Percentiles rank a stretch among this genome's conserved stretches.
Evolutionary conservation across 129 eudicot species (phyloP).

Genomic region (Saussurea involucrata): DNA sequence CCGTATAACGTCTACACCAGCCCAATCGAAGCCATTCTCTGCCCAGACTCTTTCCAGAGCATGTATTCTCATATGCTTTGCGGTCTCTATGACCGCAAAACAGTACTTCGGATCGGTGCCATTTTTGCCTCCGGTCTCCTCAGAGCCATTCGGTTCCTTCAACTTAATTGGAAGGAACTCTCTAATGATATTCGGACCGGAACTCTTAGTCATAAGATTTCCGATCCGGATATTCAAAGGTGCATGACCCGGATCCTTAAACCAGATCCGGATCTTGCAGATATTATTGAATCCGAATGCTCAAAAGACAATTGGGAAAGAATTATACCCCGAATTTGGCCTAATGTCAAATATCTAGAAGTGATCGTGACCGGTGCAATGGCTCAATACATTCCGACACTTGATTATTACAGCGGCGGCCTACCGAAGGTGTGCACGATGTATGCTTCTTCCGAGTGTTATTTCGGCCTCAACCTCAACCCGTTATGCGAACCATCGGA

Average conservation of each 20-base stretch:
- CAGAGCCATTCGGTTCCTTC: constrained; percentile 54
- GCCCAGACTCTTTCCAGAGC: constrained; percentile 54
- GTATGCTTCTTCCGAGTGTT: constrained; percentile 52
- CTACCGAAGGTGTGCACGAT: constrained; percentile 47
- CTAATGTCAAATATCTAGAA: constrained; percentile 41
- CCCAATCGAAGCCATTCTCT: constrained; percentile 48
- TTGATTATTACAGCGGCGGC: constrained; percentile 47
- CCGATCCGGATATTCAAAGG: constrained; percentile 28
- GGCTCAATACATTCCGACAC: constrained; percentile 50
- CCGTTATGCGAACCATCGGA: constrained; percentile 44
- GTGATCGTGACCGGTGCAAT: constrained; percentile 50
- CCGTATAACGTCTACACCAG: constrained; percentile 52
- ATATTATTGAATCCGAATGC: constrained; percentile 29
- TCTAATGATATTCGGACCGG: constrained; percentile 42
- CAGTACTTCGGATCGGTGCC: constrained; percentile 58
- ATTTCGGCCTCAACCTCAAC: constrained; percentile 46
- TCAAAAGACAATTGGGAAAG: constrained; percentile 37
- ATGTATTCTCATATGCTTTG: constrained; percentile 57
- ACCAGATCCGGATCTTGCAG: constrained; percentile 36
- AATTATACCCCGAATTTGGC: constrained; percentile 48
- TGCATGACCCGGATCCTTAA: constrained; percentile 19
- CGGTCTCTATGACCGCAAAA: constrained; percentile 35
- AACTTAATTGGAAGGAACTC: constrained; percentile 42
- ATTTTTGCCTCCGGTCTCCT: constrained; percentile 57
- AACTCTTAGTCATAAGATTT: constrained; percentile 20